These are phyloP conservation scores for Pyrrhoderma noxium DNA, from an alignment of 1,284 basidiomycete species.

Conservation along the genomic window DNA sequence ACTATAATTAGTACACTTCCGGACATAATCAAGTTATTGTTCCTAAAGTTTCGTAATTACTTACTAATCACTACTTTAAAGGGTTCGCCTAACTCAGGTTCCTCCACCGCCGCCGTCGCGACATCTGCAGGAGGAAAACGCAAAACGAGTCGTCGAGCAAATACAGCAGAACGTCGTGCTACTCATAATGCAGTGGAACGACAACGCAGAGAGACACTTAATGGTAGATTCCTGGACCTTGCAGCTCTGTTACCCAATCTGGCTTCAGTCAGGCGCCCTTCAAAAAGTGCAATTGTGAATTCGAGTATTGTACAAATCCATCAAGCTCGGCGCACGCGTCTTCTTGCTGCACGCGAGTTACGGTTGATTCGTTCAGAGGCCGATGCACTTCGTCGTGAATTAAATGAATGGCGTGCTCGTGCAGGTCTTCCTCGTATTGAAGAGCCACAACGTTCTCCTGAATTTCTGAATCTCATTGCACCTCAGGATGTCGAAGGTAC, in stretches of 20 bases:
- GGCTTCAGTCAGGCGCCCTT: conserved; percentile 82
- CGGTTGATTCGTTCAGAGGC: conserved; percentile 69
- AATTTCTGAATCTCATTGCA: conserved; percentile 56
- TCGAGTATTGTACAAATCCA: conserved; percentile 82
- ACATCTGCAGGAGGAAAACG: conserved; percentile 42
- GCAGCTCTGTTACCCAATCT: conserved; percentile 86
- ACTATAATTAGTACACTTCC: background rate
- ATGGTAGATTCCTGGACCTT: conserved; percentile 84
- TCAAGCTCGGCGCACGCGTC: conserved; percentile 71
- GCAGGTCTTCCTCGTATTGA: conserved; percentile 61
- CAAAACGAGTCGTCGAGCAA: conserved; percentile 76
- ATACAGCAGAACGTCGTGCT: conserved; percentile 88
- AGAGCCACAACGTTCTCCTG: conserved; percentile 60
- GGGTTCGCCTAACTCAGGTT: no score
- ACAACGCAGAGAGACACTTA: conserved; percentile 84
- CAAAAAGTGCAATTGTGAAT: conserved; percentile 93
- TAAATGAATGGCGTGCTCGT: conserved; percentile 83
- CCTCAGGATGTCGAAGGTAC: conserved; percentile 46
- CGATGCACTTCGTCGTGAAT: conserved; percentile 74
- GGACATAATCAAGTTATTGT: conserved; percentile 11
- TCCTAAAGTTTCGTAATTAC: background rate
- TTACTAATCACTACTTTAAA: no score
- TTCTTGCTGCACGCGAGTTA: conserved; percentile 70
- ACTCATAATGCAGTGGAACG: conserved; percentile 95
- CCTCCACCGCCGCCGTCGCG: conserved; percentile 24